Conservation (phyloP, 306 rosid genomes). For the cucumber (Cucumis sativus) region Cucumber_9930_V3 NC_026655.2:4204001-4204500, state of each 20-base stretch:
- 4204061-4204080: neutral
- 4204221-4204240: neutral
- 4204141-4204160: neutral
- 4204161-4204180: neutral
- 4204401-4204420: neutral
- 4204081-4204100: neutral
- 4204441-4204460: conserved; percentile 53
- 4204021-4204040: neutral
- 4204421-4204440: conserved; percentile 1
- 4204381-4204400: neutral
- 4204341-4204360: no score
- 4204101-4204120: neutral
- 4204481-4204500: conserved; percentile 93
- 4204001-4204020: neutral
- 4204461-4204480: conserved; percentile 92
- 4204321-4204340: neutral
- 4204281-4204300: neutral
- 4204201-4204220: neutral
- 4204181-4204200: neutral
- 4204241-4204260: neutral
- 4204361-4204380: neutral
- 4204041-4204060: neutral
- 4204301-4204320: neutral
- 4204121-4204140: neutral
- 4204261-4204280: neutral